These are phyloP conservation scores for Fusarium bulbicola DNA, from an alignment of 2,329 filamentous ascomycete species.

Conservation along the genomic window DNA sequence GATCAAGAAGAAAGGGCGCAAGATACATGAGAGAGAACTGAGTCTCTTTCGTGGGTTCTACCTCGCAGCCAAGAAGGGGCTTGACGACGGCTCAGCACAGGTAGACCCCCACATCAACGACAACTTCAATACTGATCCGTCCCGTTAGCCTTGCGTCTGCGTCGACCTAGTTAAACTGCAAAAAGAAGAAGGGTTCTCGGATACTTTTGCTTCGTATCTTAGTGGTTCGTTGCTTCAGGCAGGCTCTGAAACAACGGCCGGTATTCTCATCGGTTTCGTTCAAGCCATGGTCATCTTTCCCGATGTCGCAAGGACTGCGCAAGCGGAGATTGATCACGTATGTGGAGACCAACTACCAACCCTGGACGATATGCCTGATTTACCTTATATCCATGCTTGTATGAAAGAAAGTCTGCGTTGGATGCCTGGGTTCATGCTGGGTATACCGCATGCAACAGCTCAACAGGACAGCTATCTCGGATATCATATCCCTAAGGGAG, in stretches of 20 bases:
- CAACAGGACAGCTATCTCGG: background rate
- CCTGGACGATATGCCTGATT: background rate
- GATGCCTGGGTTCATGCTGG: background rate
- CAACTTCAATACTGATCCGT: fast-evolving
- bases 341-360: fast-evolving
- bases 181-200: background rate
- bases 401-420: background rate
- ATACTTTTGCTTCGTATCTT: background rate
- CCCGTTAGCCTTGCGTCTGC: background rate
- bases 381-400: background rate
- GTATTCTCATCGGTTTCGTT: background rate
- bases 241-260: background rate
- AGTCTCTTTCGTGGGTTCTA: background rate
- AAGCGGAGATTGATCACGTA: background rate
- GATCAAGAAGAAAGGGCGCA: background rate
- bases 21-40: background rate
- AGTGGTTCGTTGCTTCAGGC: background rate
- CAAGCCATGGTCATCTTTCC: background rate
- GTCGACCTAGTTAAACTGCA: background rate
- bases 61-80: background rate
- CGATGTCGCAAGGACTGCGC: background rate
- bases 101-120: no score
- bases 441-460: background rate
- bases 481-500: background rate
- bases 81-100: background rate